Evolutionary conservation across 768 basidiomycete species (phyloP).

Genomic region (Crepidotus variabilis): DNA sequence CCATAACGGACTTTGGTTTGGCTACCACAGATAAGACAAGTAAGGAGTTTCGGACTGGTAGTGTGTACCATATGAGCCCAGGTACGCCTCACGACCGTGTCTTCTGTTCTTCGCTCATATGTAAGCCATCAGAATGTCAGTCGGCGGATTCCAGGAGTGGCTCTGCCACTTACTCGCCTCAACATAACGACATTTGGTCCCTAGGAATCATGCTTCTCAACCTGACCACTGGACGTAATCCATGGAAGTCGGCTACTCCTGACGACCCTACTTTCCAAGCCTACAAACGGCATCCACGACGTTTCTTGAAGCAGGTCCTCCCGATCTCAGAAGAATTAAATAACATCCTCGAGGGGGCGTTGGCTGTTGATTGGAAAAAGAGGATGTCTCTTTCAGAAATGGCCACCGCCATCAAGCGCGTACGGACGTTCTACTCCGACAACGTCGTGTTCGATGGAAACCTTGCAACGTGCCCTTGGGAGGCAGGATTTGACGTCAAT

Average conservation of each 20-base stretch:
- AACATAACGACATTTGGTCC: conserved; percentile 94
- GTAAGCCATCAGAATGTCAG: conserved; percentile 72
- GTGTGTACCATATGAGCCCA: conserved; percentile 98
- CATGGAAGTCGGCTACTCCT: conserved; percentile 86
- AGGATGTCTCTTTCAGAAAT: conserved; percentile 51
- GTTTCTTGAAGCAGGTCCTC: conserved; percentile 83
- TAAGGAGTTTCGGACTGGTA: conserved; percentile 91
- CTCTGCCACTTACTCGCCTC: conserved; percentile 70
- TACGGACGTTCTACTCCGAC: conserved; percentile 68
- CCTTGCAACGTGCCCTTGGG: conserved; percentile 77
- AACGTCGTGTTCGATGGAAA: conserved; percentile 77
- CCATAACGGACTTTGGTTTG: conserved; percentile 94
- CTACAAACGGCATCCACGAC: conserved; percentile 70
- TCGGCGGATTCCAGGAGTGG: conserved; percentile 61
- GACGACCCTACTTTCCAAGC: conserved; percentile 88
- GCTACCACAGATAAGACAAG: conserved; percentile 85
- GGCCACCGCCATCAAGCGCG: conserved; percentile 49
- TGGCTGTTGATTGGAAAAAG: conserved; percentile 65
- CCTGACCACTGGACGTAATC: conserved; percentile 90
- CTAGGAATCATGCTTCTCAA: conserved; percentile 96
- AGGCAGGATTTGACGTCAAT: conserved; percentile 41
- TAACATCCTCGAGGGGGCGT: conserved; percentile 67
- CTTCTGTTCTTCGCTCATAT: neutral
- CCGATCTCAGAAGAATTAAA: conserved; percentile 77
- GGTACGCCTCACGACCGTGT: conserved; percentile 39